These are phyloP conservation scores for Cryptosporidium ryanae DNA, from an alignment of 169 alveolate species.

Conservation along the genomic window DNA sequence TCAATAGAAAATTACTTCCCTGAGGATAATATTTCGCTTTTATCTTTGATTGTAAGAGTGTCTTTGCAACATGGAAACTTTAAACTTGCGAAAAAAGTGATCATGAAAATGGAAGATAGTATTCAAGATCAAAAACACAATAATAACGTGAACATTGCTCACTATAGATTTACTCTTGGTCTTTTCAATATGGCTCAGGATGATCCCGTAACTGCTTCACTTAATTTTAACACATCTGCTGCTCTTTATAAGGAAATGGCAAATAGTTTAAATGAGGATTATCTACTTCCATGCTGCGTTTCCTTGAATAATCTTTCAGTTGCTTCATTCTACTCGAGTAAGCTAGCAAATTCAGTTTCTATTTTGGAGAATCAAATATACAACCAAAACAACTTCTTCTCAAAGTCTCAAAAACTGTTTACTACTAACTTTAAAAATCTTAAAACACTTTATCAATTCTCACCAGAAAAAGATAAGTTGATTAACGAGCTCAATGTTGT, in stretches of 20 bases:
- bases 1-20: conserved; percentile 43
- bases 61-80: conserved; percentile 51
- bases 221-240: conserved; percentile 65
- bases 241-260: conserved; percentile 63
- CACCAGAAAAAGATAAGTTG: conserved; percentile 27
- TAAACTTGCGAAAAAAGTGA: not conserved
- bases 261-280: conserved; percentile 21
- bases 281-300: conserved; percentile 20
- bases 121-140: conserved; percentile 24
- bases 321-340: conserved; percentile 62
- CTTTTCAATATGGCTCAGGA: conserved; percentile 63
- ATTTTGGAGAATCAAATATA: conserved; percentile 47
- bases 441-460: conserved; percentile 63
- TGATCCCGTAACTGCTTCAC: conserved; percentile 71
- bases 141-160: conserved; percentile 52
- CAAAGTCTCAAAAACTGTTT: conserved; percentile 33
- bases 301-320: conserved; percentile 60
- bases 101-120: conserved; percentile 30
- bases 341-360: conserved; percentile 30
- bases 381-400: conserved; percentile 48
- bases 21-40: conserved; percentile 29
- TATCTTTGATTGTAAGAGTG: conserved; percentile 32
- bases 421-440: conserved; percentile 59
- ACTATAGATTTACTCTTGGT: conserved; percentile 72
- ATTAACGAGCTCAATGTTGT: conserved; percentile 23